Evolutionary conservation across 768 basidiomycete species (phyloP), one percentile per base, ranked within the genome.

Genomic region (Chalciporus pseudorubinellus): DNA sequence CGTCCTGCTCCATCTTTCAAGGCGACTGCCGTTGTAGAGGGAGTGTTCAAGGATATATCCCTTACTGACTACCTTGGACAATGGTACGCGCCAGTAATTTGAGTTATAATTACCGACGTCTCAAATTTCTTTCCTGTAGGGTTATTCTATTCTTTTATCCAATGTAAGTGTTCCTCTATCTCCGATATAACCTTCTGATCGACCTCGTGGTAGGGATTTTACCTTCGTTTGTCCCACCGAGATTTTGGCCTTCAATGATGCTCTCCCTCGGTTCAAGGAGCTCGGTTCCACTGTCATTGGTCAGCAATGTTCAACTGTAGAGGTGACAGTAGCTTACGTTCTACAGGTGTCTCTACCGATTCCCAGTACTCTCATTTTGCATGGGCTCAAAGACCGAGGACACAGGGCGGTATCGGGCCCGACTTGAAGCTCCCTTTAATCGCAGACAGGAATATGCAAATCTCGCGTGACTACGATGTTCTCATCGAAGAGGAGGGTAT

Each of bases 141-240:
- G 85, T 95, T n/a, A 79, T 94, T 31, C 82, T 97, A 16, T 80
- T 95, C 70, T 95, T 95, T 76, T 97, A 97, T 73, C 94, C 94
- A 6, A 82, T 95, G 89, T 92, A 73, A 57, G 86, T 70, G 34
- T 57, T 44, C 4, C 13, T 18, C n/a, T 21, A n/a, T 46, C 22
- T 26, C 18, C 4, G 21, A 39, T 12, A 1, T 31, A 21, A 24
- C 33, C 24, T 16, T 22, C 39, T 56, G 39, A 57, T 14, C 26
- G 11, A 20, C 10, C 8, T 49, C 18, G 29, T 21, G 36, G 21
- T 55, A 92, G 87, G 77, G 88, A 89, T 64, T 92, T 90, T 71
- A 91, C 90, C 34, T 90, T 89, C 59, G 89, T 90, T 61, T 95
- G 92, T 73, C 92, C 92, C n/a, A 94, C 92, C 51, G 94, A 95